A percentile compares a stretch with the other conserved stretches of the same genome.
phyloP scores from a whole-genome alignment of 306 rosid species.

The Vigna angularis region DNA sequence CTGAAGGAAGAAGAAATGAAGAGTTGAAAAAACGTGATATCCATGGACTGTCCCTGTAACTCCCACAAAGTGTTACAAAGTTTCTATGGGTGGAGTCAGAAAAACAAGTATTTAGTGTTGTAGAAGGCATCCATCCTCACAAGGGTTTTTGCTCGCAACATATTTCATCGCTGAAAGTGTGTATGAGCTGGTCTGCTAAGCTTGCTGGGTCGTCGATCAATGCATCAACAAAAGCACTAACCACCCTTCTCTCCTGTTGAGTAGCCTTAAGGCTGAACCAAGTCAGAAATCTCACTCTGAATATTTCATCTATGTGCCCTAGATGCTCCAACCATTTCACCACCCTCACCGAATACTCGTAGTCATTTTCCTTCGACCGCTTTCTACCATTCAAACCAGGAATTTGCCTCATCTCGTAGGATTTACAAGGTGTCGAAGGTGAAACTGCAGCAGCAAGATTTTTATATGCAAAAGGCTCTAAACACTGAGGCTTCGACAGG shows the following conservation, averaged over 20 bases:
- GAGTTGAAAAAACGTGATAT: conserved; percentile 40
- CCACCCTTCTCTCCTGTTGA: conserved; percentile 81
- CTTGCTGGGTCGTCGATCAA: conserved; percentile 84
- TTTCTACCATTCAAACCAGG: conserved; percentile 52
- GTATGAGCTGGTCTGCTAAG: conserved; percentile 84
- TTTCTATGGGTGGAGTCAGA: neutral
- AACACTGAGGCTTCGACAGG: conserved; percentile 50
- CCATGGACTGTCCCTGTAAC: conserved; percentile 38
- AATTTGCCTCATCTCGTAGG: conserved; percentile 50
- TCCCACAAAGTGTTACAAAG: conserved; percentile 33
- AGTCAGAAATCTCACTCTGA: conserved; percentile 86
- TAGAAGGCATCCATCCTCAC: conserved; percentile 41
- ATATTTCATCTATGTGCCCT: conserved; percentile 71
- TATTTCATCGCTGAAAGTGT: conserved; percentile 79
- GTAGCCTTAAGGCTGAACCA: conserved; percentile 97
- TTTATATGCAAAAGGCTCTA: conserved; percentile 43
- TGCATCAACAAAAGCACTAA: conserved; percentile 81
- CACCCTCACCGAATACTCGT: conserved; percentile 80
- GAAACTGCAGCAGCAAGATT: conserved; percentile 51
- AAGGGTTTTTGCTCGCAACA: conserved; percentile 61
- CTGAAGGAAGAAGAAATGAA: conserved; percentile 18
- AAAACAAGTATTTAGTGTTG: conserved; percentile 19
- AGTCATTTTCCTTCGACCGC: conserved; percentile 63
- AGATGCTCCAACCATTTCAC: conserved; percentile 76
- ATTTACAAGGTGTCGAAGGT: conserved; percentile 75